phyloP scores from a whole-genome alignment of 148 eudicot species.

The Salicornia ramosissima region DNA sequence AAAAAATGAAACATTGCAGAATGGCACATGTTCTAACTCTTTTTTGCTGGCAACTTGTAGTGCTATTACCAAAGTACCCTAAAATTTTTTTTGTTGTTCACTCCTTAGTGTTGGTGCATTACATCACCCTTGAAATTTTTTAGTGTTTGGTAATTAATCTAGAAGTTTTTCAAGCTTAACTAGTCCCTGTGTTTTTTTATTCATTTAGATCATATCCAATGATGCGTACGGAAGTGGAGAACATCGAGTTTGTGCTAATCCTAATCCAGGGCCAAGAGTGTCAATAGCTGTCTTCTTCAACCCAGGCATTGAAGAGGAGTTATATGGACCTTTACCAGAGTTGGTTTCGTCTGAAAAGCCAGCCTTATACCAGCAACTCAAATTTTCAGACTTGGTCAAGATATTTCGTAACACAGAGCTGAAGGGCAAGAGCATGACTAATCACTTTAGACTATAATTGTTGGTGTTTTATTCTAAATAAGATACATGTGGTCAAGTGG shows the following conservation, averaged over 20 bases:
- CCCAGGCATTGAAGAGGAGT: constrained; percentile 41
- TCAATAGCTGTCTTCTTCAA: constrained; percentile 51
- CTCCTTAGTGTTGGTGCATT: too few species aligned
- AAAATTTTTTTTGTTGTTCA: too few species aligned
- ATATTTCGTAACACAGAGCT: constrained; percentile 52
- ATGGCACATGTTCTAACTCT: too few species aligned
- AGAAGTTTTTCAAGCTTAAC: not conserved
- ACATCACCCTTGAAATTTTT: too few species aligned
- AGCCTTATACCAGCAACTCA: constrained; percentile 39
- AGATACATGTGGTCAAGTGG: not conserved
- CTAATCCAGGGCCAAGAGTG: constrained; percentile 34
- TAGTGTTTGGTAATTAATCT: too few species aligned
- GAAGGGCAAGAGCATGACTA: constrained; percentile 44
- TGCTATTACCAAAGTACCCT: too few species aligned
- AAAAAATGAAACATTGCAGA: too few species aligned
- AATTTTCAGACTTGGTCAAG: constrained; percentile 32
- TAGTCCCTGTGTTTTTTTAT: not conserved
- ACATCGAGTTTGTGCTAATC: constrained; percentile 67
- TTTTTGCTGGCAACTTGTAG: too few species aligned
- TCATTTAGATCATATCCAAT: constrained; percentile 55
- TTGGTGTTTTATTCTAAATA: not conserved
- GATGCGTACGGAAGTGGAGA: constrained; percentile 65
- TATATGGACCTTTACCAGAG: constrained; percentile 61
- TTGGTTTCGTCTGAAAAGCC: constrained; percentile 49
- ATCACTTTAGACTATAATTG: constrained; percentile 27